Evolutionary conservation across 306 rosid genomes (phyloP).

Genomic region (Styphnolobium japonicum): DNA sequence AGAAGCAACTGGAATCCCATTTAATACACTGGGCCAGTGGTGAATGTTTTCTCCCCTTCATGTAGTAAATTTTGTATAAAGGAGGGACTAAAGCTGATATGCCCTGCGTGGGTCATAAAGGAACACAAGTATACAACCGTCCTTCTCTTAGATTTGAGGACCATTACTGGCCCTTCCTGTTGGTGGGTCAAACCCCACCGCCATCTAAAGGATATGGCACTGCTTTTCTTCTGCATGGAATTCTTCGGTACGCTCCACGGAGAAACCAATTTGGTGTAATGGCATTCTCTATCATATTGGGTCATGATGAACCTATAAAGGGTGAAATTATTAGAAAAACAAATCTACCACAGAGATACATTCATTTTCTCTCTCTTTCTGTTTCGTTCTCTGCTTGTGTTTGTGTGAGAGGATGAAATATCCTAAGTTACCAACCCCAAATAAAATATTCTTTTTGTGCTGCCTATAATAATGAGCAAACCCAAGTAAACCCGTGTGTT

Average conservation of each 20-base stretch:
- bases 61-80: background rate
- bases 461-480: background rate
- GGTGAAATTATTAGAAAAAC: background rate
- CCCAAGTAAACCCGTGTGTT: background rate
- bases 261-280: background rate
- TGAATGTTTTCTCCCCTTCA: constrained; percentile 19
- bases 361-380: background rate
- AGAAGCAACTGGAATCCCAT: constrained; percentile 3
- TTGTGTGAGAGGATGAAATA: background rate
- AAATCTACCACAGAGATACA: background rate
- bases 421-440: background rate
- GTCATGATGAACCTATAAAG: background rate
- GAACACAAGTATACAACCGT: background rate
- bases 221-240: background rate
- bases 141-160: background rate
- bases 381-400: background rate
- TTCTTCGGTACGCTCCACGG: background rate
- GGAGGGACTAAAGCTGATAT: background rate
- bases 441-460: background rate
- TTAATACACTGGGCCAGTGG: background rate
- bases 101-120: background rate
- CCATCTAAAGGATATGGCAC: background rate
- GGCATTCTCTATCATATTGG: background rate
- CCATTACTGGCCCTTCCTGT: background rate
- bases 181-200: constrained; percentile 12